Evolutionary conservation across 129 eudicot genomes (phyloP), one percentile per base, ranked within the genome.

Genomic region (Tanacetum coccineum): DNA sequence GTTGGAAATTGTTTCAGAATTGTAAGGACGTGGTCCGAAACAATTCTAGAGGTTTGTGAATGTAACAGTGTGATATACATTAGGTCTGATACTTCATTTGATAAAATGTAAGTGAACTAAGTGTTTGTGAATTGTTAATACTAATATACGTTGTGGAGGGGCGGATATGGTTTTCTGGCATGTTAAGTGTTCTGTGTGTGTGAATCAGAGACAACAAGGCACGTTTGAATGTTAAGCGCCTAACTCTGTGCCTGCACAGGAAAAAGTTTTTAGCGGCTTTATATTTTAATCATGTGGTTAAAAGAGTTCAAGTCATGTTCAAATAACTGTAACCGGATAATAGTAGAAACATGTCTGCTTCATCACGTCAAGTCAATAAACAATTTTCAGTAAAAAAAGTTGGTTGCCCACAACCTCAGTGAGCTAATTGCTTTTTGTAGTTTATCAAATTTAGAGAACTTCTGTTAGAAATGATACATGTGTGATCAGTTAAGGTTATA

Each of bases 371-470:
- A 4, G 3, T 4, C 7, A 30, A 2, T 30, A 30, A 30, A 30
- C 7, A 30, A 5, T 30, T 30, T 30, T 22, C 25, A 22, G 1
- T 2, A 22, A 22, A n/a, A 22, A 22, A 22, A 22, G 25, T 22
- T 22, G 25, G 25, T 22, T 22, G 25, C 25, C 25, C 25, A 0
- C 1, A 22, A 22, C 25, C 25, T 22, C 25, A 22, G 1, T 22
- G 25, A 22, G 25, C 25, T 22, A 55, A 13, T 53, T 32, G 49
- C 3, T 67, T 30, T 48, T 40, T 68, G 64, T 55, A 4, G 36
- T 19, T 59, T 47, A 42, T 58, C 30, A 56, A 70, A 26, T 15
- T 22, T 58, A 6, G 32, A 47, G 45, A 70, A 58, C 53, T 57
- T 70, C 45, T 57, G 19, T 57, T 15, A 26, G 40, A 3, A 14